Percentiles rank a stretch among this genome's conserved stretches.
Evolutionary conservation across 2,329 filamentous ascomycete species (phyloP).

Genomic region (Byssochlamys sp.): DNA sequence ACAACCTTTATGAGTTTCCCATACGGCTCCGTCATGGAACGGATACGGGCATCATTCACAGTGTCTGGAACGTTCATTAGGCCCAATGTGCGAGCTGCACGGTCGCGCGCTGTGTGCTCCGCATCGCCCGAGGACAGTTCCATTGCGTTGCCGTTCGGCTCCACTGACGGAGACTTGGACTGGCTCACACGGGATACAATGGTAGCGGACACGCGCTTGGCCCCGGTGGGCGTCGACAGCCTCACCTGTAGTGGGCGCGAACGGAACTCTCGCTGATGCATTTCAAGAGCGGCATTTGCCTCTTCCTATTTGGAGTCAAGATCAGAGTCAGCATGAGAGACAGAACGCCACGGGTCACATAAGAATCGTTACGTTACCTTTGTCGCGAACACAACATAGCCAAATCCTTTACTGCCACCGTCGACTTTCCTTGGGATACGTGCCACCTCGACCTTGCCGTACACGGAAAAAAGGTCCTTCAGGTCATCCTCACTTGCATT

Average conservation of each 20-base stretch:
- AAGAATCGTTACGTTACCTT: conserved; percentile 35
- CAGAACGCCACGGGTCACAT: too few relatives aligned
- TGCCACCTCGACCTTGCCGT: conserved; percentile 63
- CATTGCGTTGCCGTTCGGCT: conserved; percentile 20
- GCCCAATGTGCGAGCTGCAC: conserved; percentile 61
- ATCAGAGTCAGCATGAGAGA: background rate
- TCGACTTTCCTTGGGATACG: conserved; percentile 60
- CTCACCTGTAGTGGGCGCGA: conserved; percentile 59
- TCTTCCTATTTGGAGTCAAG: conserved; percentile 43
- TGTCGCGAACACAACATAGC: conserved; percentile 66
- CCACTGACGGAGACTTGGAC: conserved; percentile 27
- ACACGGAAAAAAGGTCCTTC: conserved; percentile 60
- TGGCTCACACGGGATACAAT: conserved; percentile 33
- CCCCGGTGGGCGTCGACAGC: conserved; percentile 36
- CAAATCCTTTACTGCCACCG: conserved; percentile 65
- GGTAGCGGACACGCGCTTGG: conserved; percentile 36
- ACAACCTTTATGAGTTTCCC: conserved; percentile 66
- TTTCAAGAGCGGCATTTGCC: conserved; percentile 53
- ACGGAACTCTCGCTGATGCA: conserved; percentile 63
- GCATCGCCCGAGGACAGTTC: conserved; percentile 29
- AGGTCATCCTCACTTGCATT: conserved; percentile 59
- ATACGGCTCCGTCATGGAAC: conserved; percentile 58
- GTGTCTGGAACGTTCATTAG: conserved; percentile 85
- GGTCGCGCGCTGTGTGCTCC: conserved; percentile 33
- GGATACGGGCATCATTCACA: conserved; percentile 76